Conservation (phyloP, 148 eudicot species). For the Chenopodium berlandieri region DNA sequence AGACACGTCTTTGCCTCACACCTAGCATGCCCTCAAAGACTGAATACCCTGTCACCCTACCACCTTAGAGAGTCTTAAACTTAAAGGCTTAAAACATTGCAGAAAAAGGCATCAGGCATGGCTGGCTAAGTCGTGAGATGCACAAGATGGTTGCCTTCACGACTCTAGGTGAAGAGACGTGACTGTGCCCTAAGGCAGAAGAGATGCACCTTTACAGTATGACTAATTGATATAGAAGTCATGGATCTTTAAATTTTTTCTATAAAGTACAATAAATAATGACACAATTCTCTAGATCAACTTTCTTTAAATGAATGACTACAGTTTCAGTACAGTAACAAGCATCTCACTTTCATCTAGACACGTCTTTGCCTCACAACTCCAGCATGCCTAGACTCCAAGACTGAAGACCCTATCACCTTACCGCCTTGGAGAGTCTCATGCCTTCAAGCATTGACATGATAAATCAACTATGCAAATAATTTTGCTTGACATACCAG, state of each 20-base stretch:
- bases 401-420: neutral
- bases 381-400: neutral
- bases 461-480: neutral
- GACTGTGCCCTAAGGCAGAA: too few species aligned
- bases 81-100: too few species aligned
- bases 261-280: neutral
- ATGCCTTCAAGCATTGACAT: neutral
- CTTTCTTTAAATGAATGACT: neutral
- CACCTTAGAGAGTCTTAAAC: neutral
- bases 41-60: neutral
- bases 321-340: neutral
- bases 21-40: neutral
- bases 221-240: neutral
- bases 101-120: too few species aligned
- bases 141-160: too few species aligned
- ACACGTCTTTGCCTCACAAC: neutral
- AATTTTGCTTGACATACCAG: too few species aligned
- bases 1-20: neutral
- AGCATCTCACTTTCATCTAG: neutral
- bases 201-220: too few species aligned
- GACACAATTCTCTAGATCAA: neutral
- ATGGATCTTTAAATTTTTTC: neutral
- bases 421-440: neutral
- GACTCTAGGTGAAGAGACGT: too few species aligned
- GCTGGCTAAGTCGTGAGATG: too few species aligned